A percentile compares a stretch with the other conserved stretches of the same genome.
These are phyloP conservation scores for Dothiorella sarmentorum DNA, from an alignment of 2,329 filamentous ascomycete species.

Conservation along the genomic window DNA sequence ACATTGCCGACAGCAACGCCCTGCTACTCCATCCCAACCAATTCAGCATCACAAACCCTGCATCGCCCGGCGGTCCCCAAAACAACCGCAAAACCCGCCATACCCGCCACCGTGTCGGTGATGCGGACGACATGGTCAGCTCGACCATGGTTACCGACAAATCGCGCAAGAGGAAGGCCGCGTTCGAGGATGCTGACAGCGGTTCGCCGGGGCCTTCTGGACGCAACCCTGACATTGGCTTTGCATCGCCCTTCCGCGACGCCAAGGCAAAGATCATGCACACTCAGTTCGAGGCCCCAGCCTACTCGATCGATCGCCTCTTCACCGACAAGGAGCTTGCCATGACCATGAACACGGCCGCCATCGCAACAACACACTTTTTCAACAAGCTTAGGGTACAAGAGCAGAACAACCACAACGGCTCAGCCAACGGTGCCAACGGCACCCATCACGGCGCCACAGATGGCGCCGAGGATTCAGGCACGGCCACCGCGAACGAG, in stretches of 20 bases:
- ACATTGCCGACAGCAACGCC: constrained; percentile 64
- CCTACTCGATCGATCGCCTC: constrained; percentile 60
- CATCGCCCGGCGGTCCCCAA: constrained; percentile 58
- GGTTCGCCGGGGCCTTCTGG: constrained; percentile 56
- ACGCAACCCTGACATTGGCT: constrained; percentile 46
- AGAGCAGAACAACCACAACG: constrained; percentile 31
- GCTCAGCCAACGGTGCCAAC: constrained; percentile 32
- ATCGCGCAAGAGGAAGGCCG: constrained; percentile 56
- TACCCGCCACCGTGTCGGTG: constrained; percentile 56
- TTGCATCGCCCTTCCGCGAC: constrained; percentile 50
- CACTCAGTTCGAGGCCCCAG: constrained; percentile 55
- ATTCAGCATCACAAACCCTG: constrained; percentile 63
- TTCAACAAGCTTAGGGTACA: constrained; percentile 53
- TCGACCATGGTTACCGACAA: constrained; percentile 46
- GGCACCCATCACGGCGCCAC: constrained; percentile 24
- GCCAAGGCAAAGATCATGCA: constrained; percentile 51
- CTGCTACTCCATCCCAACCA: constrained; percentile 63
- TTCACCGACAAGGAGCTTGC: constrained; percentile 66
- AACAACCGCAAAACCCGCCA: constrained; percentile 62
- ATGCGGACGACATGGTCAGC: constrained; percentile 46
- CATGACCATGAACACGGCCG: constrained; percentile 59
- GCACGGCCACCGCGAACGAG: constrained; percentile 27
- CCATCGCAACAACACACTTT: constrained; percentile 55
- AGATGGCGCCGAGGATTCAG: constrained; percentile 27
- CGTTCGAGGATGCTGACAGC: constrained; percentile 52